Conservation (phyloP, 495 filamentous ascomycete species). For the Tuber calosporum region DNA sequence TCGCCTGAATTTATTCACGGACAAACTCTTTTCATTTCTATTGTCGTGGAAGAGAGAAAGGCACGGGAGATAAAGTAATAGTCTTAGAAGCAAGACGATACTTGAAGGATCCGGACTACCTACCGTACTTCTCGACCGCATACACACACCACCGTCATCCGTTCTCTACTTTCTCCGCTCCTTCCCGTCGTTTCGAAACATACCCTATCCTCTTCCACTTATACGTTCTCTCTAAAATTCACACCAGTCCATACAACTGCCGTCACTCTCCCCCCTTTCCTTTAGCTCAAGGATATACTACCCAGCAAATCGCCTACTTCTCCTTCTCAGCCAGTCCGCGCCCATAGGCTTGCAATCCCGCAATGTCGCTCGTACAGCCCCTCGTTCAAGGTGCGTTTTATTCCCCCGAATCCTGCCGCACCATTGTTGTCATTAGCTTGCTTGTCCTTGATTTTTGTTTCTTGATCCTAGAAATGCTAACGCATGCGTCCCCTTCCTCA, state of each 20-base stretch:
- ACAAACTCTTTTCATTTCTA: not conserved
- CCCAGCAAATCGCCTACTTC: not conserved
- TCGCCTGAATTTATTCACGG: not conserved
- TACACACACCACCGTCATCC: not conserved
- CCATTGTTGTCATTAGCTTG: slow-evolving; percentile 17
- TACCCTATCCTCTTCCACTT: not conserved
- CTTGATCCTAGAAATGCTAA: slow-evolving; percentile 25
- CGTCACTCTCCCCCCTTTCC: not conserved
- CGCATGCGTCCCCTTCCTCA: slow-evolving; percentile 27
- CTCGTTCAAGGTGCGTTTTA: slow-evolving; percentile 42
- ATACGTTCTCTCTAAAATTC: not conserved
- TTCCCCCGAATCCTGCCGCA: slow-evolving; percentile 28
- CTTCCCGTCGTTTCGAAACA: not conserved
- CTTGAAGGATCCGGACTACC: not conserved
- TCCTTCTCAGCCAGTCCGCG: not conserved
- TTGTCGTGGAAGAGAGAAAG: not conserved
- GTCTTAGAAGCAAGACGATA: not conserved
- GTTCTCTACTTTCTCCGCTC: not conserved
- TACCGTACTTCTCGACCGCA: not conserved
- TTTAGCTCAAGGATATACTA: not conserved
- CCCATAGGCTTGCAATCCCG: slow-evolving; percentile 8
- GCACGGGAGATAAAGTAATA: not conserved
- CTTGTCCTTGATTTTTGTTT: slow-evolving; percentile 11
- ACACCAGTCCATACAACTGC: not conserved
- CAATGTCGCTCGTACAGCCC: slow-evolving; percentile 42